Evolutionary conservation across 176 grass and related monocot species (phyloP), one percentile per base, ranked within the genome.

Genomic region (Avena sativa): DNA sequence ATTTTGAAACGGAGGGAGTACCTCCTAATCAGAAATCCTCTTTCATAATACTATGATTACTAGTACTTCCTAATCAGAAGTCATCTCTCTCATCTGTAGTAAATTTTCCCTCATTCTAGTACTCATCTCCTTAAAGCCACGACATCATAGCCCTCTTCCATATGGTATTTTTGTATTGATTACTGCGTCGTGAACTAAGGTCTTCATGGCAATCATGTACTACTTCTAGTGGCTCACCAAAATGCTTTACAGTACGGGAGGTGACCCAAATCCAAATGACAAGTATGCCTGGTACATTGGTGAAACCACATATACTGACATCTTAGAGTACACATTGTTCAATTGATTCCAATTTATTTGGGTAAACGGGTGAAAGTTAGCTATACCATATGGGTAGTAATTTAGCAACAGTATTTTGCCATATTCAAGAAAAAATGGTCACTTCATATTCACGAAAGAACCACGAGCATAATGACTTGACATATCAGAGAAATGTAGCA

Each of bases 291-390:
- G 25, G 40, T 30, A 62, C 44, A 74, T 28, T 73, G 17, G 6
- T 51, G 55, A 74, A 87, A 81, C 13, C 20, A 38, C 30, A 64
- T 25, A 55, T 43, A 74, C 12, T 64, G 68, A 51, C 63, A 64
- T 64, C 12, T 74, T 51, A 47, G 6, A 19, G 28, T 53, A 74
- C 11, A 55, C 26, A 43, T 8, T 23, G 5, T 52, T 50, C 44
- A 55, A 30, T n/a, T 38, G 62, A 74, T 74, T 68, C 60, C 4
- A 56, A 62, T 53, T 78, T 85, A 57, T 85, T 85, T 66, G 21
- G 46, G 19, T 57, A 81, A 89, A 15, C 58, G 75, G 8, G 51
- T 81, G 48, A 85, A 81, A 58, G 12, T 84, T 80, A 80, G 25
- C 17, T 67, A 66, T 10, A 36, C 1, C 38, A 80, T 85, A 85